Conservation (phyloP, 495 filamentous ascomycete species). For the Xylaria bambusicola region DNA sequence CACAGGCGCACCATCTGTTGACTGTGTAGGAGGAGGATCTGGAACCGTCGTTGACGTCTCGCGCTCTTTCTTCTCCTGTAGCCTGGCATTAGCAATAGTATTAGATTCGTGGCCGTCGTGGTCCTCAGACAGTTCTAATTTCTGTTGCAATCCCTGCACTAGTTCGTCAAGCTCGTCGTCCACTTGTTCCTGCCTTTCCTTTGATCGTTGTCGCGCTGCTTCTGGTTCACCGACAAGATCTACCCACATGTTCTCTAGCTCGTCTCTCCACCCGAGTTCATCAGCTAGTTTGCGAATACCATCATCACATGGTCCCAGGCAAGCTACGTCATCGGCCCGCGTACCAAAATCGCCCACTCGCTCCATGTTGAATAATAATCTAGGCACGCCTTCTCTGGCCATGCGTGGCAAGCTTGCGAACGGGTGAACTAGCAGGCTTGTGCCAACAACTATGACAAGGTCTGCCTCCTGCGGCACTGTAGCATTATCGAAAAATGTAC, state of each 20-base stretch:
- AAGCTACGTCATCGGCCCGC: conserved; percentile 72
- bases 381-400: conserved; percentile 62
- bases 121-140: conserved; percentile 37
- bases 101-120: conserved; percentile 21
- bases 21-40: conserved; percentile 9
- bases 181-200: conserved; percentile 25
- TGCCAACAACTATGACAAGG: conserved; percentile 87
- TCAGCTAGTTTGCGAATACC: conserved; percentile 82
- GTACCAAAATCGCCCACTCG: conserved; percentile 78
- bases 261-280: conserved; percentile 82
- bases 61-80: conserved; percentile 23
- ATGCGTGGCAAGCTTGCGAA: conserved; percentile 78
- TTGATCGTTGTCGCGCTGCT: conserved; percentile 39
- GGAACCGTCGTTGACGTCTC: conserved; percentile 2
- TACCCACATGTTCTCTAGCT: conserved; percentile 64
- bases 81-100: conserved; percentile 25
- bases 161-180: conserved; percentile 37
- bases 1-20: conserved; percentile 13
- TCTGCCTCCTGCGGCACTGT: conserved; percentile 64
- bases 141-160: conserved; percentile 38
- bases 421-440: conserved; percentile 83
- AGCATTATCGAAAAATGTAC: conserved; percentile 63
- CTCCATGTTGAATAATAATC: conserved; percentile 86
- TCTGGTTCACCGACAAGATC: conserved; percentile 44
- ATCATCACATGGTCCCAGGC: conserved; percentile 76